Conservation (phyloP, 345 rosid genomes). For the Triadica sebifera region DNA sequence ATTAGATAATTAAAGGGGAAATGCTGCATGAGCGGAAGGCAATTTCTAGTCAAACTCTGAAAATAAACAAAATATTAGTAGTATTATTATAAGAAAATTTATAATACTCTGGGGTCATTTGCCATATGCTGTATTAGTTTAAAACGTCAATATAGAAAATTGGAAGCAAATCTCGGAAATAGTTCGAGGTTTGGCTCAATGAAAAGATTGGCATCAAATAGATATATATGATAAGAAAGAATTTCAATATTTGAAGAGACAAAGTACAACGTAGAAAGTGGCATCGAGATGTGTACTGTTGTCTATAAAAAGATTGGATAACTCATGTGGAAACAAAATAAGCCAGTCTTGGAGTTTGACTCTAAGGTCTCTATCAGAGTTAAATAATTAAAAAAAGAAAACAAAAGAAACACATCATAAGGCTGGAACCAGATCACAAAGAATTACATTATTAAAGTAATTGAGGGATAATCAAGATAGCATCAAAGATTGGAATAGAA, state of each 20-base stretch:
- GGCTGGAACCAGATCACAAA: slow-evolving; percentile 27
- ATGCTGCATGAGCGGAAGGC: background rate
- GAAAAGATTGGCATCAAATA: slow-evolving; percentile 26
- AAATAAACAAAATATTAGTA: background rate
- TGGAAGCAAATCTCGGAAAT: slow-evolving; percentile 32
- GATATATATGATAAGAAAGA: slow-evolving; percentile 18
- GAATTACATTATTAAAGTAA: background rate
- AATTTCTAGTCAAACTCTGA: background rate
- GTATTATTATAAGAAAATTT: background rate
- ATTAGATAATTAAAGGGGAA: background rate
- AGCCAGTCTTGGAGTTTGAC: slow-evolving; percentile 45
- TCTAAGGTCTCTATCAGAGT: slow-evolving; percentile 10
- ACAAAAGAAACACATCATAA: slow-evolving; percentile 13
- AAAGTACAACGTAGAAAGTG: slow-evolving; percentile 21
- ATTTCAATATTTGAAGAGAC: slow-evolving; percentile 35
- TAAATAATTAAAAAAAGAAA: background rate
- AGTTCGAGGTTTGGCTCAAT: slow-evolving; percentile 39
- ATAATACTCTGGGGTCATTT: background rate
- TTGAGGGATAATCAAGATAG: slow-evolving; percentile 32
- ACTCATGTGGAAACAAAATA: slow-evolving; percentile 39
- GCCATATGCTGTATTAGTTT: background rate
- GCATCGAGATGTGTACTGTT: slow-evolving; percentile 47
- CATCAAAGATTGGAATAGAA: slow-evolving; percentile 64
- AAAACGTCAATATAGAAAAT: background rate
- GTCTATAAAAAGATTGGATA: slow-evolving; percentile 20